phyloP scores from a whole-genome alignment of 495 filamentous ascomycete genomes.

The Immersiella caudata region DNA sequence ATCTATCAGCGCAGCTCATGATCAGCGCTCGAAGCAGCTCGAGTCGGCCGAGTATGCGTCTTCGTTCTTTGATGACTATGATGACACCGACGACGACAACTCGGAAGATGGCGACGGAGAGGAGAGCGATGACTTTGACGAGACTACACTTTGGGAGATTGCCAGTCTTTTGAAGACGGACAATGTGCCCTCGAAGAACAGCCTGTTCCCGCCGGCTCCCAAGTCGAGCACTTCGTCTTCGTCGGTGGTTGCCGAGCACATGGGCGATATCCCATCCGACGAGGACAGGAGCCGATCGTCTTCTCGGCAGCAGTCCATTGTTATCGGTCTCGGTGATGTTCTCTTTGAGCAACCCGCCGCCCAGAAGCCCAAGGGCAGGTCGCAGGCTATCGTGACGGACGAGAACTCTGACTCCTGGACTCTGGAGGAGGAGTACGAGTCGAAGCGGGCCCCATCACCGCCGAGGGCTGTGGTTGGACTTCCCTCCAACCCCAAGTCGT shows the following conservation, averaged over 20 bases:
- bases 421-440: constrained; percentile 19
- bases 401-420: constrained; percentile 37
- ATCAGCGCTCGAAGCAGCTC: constrained; percentile 40
- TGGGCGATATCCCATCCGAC: constrained; percentile 37
- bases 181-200: constrained; percentile 49
- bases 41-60: constrained; percentile 44
- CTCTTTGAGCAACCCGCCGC: constrained; percentile 28
- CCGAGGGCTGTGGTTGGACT: constrained; percentile 25
- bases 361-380: constrained; percentile 19
- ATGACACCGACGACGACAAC: constrained; percentile 43
- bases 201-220: constrained; percentile 39
- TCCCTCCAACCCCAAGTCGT: constrained; percentile 23
- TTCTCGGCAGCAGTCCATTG: constrained; percentile 33
- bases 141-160: constrained; percentile 61
- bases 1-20: constrained; percentile 30
- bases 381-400: constrained; percentile 12
- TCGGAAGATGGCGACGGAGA: constrained; percentile 41
- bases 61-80: constrained; percentile 56
- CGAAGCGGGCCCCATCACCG: constrained; percentile 16
- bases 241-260: constrained; percentile 32
- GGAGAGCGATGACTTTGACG: constrained; percentile 57
- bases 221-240: constrained; percentile 5
- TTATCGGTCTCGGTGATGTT: constrained; percentile 37
- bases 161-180: constrained; percentile 54
- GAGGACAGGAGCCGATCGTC: constrained; percentile 33